phyloP scores from a whole-genome alignment of 768 basidiomycete species.

The Agrocybe praecox region DNA sequence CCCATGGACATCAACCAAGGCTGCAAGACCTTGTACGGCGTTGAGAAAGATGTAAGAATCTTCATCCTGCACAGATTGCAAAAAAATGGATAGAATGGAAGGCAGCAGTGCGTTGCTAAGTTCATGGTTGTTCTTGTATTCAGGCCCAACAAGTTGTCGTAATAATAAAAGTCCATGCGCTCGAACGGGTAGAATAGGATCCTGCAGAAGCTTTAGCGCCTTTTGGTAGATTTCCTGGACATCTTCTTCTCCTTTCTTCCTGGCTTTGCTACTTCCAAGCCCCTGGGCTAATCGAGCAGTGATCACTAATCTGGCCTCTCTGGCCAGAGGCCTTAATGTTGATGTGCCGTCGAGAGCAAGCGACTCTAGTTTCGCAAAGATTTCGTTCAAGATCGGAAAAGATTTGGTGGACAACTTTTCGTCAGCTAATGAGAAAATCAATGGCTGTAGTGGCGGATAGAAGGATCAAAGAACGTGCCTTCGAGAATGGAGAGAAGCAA shows the following conservation, averaged over 20 bases:
- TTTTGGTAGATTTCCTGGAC: conserved; percentile 79
- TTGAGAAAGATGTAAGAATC: conserved; percentile 97
- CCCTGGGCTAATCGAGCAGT: conserved; percentile 75
- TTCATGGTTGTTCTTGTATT: conserved; percentile 19
- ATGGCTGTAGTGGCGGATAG: not conserved
- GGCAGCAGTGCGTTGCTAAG: conserved; percentile 55
- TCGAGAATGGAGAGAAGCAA: conserved; percentile 85
- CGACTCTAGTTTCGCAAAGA: conserved; percentile 65
- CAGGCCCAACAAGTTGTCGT: conserved; percentile 67
- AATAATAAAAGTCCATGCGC: conserved; percentile 89
- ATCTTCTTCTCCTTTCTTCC: conserved; percentile 36
- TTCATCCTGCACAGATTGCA: conserved; percentile 84
- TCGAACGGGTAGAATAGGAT: conserved; percentile 90
- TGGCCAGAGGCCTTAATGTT: conserved; percentile 57
- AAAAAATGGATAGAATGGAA: conserved; percentile 84
- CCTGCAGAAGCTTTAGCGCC: conserved; percentile 85
- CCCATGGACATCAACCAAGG: conserved; percentile 79
- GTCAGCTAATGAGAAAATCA: conserved; percentile 40
- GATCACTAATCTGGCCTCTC: conserved; percentile 84
- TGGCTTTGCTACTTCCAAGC: conserved; percentile 32
- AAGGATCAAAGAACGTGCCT: conserved; percentile 48
- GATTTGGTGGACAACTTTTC: conserved; percentile 60
- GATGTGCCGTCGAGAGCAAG: conserved; percentile 50
- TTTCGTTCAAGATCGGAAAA: conserved; percentile 68
- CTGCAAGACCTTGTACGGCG: conserved; percentile 88